Evolutionary conservation across 805 yeast species (phyloP).

Genomic region (Spathaspora girioi): DNA sequence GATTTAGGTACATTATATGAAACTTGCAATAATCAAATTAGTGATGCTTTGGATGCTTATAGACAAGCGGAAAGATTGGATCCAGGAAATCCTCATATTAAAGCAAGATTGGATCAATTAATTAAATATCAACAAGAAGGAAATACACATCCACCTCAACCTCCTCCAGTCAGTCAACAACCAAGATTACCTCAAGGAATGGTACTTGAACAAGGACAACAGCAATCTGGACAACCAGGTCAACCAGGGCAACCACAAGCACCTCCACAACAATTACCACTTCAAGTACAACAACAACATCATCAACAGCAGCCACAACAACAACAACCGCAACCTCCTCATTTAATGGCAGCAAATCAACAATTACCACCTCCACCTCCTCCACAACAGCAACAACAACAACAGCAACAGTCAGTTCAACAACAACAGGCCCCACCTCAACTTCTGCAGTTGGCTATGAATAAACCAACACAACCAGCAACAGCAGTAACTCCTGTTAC

Average conservation of each 20-base stretch:
- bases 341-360: constrained; percentile 2
- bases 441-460: constrained; percentile 1
- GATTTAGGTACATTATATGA: constrained; percentile 96
- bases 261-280: constrained; percentile 2
- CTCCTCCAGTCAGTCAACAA: constrained; percentile 65
- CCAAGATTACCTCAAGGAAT: constrained; percentile 60
- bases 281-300: constrained; percentile 9
- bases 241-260: constrained; percentile 9
- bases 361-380: constrained; percentile 14
- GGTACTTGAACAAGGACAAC: constrained; percentile 48
- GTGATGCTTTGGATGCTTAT: constrained; percentile 95
- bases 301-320: constrained; percentile 10
- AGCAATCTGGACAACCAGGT: constrained; percentile 9
- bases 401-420: constrained; percentile 8
- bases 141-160: constrained; percentile 58
- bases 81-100: constrained; percentile 91
- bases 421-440: constrained; percentile 10
- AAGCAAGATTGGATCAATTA: constrained; percentile 85
- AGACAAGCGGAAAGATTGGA: constrained; percentile 94
- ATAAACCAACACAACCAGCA: constrained; percentile 3
- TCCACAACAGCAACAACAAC: constrained; percentile 10
- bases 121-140: constrained; percentile 69
- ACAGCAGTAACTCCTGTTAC: constrained; percentile 2
- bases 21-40: constrained; percentile 92
- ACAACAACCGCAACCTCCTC: constrained; percentile 6